Evolutionary conservation across 2,329 filamentous ascomycete genomes (phyloP), one percentile per base, ranked within the genome.

Genomic region (Pyrenophora tritici-repentis): DNA sequence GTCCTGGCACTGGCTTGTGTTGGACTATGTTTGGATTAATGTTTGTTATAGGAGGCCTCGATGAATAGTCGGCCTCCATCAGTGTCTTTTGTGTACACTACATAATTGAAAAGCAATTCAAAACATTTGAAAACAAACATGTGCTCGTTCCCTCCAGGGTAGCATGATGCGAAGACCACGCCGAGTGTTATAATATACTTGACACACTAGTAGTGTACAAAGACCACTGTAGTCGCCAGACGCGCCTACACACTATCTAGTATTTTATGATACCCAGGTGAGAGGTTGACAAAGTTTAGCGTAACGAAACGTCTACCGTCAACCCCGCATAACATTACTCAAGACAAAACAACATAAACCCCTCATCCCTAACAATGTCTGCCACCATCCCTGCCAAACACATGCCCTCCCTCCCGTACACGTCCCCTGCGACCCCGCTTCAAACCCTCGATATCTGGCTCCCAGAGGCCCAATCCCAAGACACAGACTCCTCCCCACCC

Each of bases 371-470:
- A 52, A 53, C 55, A 53, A 32, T 20, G 20, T n/a, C 32, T 42
- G 47, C 46, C 12, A 24, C 36, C 14, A 42, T 47, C 18, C 47
- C 39, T 39, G 44, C 17, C 49, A 40, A 53, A 39, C 58, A 61
- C 46, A 48, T 59, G 53, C 50, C 54, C 32, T 57, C 62, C 5
- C 43, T 70, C 33, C 62, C 66, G 6, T 74, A 74, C 60, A 64
- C 57, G 32, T 39, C 50, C 29, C 52, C 59, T 6, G 39, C 61
- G 6, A 62, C 63, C 33, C 60, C 44, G 10, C 71, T 78, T 16
- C 76, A 78, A 55, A 78, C 74, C 0, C 62, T 78, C 8, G 72
- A 77, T 47, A 49, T 77, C 29, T 78, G 73, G 65, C 70, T 79
- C 75, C 75, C 10, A 61, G 68, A 1, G 68, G 71, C 0, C 60